Evolutionary conservation across 1,284 basidiomycete genomes (phyloP), one percentile per base, ranked within the genome.

Genomic region (Chiua sp.): DNA sequence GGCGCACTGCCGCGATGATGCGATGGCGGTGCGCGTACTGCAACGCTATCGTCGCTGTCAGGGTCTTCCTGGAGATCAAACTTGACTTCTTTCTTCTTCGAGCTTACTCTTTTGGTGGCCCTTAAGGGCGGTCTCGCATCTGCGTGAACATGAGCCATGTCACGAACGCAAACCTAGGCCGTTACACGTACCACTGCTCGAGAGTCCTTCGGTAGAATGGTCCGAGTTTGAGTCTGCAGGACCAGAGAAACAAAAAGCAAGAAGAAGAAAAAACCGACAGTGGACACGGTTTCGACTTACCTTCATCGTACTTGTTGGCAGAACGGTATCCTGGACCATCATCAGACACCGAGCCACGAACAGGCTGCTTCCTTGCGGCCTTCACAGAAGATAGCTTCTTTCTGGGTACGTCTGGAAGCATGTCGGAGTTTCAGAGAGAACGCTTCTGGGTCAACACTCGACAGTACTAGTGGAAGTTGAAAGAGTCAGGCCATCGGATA

Each of bases 221-320:
- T 54, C 60, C 30, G 63, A 55, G 35, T 66, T 69, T 30, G 69
- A 69, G 50, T 62, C 70, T 71, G 53, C 23, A 53, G 51, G 47
- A 51, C 39, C 30, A 46, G 30, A 51, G 37, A 30, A 10, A 10
- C 18, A 28, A 28, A 6, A 7, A 35, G 65, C 23, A 52, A 49
- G 37, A 50, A 26, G 28, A 16, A 10, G 46, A 53, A 51, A 20
- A 18, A 4, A 30, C n/a, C n/a, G n/a, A 22, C 18, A 8, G 16
- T 28, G 39, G 15, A 32, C 6, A 50, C n/a, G n/a, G 23, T 28
- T 37, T 57, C 18, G 33, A 71, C 61, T 67, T 30, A 18, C 67
- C 60, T 5, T 60, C 57, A 37, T 53, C 37, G 42, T 39, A 58
- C 54, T 52, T 59, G 33, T 32, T 47, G 10, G 44, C 20, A 10